These are phyloP conservation scores for Noccaea bulbosa DNA, from an alignment of 345 rosid genomes.

Conservation along the genomic window DNA sequence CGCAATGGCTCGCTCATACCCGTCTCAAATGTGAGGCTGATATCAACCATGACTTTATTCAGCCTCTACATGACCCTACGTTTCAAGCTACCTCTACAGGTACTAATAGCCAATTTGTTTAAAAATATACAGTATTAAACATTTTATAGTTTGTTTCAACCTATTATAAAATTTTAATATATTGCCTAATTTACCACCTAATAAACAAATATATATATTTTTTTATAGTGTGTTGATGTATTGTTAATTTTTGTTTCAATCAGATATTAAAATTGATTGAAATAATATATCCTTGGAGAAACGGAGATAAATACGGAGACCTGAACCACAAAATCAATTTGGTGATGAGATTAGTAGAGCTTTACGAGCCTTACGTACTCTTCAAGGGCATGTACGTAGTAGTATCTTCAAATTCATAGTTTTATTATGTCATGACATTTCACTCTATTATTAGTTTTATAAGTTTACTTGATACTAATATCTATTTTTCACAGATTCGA, in stretches of 20 bases:
- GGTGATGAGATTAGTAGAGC: slow-evolving; percentile 71
- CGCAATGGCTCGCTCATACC: slow-evolving; percentile 31
- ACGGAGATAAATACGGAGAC: slow-evolving; percentile 36
- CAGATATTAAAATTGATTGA: slow-evolving; percentile 38
- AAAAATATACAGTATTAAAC: no score
- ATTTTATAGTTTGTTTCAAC: no score
- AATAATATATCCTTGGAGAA: slow-evolving; percentile 38
- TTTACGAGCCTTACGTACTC: slow-evolving; percentile 88
- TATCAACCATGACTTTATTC: slow-evolving; percentile 37
- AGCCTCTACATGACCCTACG: slow-evolving; percentile 38
- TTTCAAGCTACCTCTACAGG: slow-evolving; percentile 44
- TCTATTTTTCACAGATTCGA: slow-evolving; percentile 55
- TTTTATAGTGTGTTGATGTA: neutral
- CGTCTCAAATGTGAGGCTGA: slow-evolving; percentile 27
- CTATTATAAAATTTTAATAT: no score
- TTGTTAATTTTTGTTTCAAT: neutral
- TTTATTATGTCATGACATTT: neutral
- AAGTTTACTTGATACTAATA: neutral
- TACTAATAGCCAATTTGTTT: slow-evolving; percentile 3
- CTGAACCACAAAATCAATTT: slow-evolving; percentile 39
- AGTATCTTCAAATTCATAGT: neutral
- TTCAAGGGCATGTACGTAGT: slow-evolving; percentile 78
- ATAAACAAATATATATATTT: no score
- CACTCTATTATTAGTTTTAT: neutral
- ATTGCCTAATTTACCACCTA: no score